Evolutionary conservation across 2,329 filamentous ascomycete genomes (phyloP).

Genomic region (Podosphaera xanthii): DNA sequence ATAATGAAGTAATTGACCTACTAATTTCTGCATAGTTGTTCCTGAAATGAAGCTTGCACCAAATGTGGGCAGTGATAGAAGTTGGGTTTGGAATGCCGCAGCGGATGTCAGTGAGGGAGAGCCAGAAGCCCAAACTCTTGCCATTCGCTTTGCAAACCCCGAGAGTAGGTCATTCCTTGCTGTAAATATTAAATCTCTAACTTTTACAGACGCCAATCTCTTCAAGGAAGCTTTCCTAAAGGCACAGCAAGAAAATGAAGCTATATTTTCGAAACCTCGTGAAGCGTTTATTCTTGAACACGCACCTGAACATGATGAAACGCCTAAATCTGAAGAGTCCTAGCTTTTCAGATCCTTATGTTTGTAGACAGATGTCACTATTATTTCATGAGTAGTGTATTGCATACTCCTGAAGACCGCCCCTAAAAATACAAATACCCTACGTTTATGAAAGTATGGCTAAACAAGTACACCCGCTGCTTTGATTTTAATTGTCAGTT

Average conservation of each 20-base stretch:
- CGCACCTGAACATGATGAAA: too few species aligned
- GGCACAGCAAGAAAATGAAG: constrained; percentile 90
- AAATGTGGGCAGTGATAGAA: constrained; percentile 93
- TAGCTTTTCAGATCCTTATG: too few species aligned
- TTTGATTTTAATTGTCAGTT: too few species aligned
- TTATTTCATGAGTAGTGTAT: too few species aligned
- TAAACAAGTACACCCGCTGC: too few species aligned
- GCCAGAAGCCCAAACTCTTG: constrained; percentile 84
- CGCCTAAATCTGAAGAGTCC: too few species aligned
- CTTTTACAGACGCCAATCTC: constrained; percentile 55
- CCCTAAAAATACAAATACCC: too few species aligned
- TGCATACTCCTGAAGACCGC: too few species aligned
- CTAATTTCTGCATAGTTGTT: constrained; percentile 38
- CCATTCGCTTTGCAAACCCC: constrained; percentile 91
- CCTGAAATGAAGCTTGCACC: constrained; percentile 97
- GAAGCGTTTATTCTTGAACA: too few species aligned
- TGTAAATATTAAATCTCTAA: neutral
- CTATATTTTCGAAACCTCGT: constrained; percentile 38
- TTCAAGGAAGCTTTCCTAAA: constrained; percentile 98
- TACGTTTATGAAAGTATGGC: too few species aligned
- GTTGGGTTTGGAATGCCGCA: constrained; percentile 97
- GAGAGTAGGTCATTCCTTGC: constrained; percentile 44
- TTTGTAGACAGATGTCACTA: too few species aligned
- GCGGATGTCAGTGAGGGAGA: constrained; percentile 97
- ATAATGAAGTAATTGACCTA: neutral